A percentile compares a stretch with the other conserved stretches of the same genome.
phyloP scores from a whole-genome alignment of 139 green algal genomes.

The Chloropicon primus region DNA sequence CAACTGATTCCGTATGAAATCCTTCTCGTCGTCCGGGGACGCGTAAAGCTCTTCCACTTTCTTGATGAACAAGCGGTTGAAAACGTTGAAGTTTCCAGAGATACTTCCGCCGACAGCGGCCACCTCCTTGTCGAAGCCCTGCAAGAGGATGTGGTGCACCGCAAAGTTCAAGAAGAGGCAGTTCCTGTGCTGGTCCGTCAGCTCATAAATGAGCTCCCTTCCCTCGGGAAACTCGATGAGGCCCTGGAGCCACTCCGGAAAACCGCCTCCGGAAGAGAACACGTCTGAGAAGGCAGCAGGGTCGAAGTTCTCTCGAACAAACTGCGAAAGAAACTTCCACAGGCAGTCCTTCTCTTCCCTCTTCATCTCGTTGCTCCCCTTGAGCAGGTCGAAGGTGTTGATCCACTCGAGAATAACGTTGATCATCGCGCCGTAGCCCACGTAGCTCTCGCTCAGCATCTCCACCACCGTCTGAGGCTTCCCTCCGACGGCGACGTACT shows the following conservation, averaged over 20 bases:
- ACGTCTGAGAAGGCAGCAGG: constrained; percentile 37
- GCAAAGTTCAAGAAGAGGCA: constrained; percentile 65
- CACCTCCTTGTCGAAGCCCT: constrained; percentile 11
- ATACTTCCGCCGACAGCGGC: constrained; percentile 38
- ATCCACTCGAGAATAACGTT: not conserved
- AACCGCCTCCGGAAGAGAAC: constrained; percentile 32
- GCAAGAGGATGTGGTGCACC: constrained; percentile 55
- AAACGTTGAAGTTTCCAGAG: constrained; percentile 58
- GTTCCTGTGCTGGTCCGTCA: constrained; percentile 41
- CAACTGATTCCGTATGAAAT: not conserved
- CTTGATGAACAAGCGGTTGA: constrained; percentile 38
- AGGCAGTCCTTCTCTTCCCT: constrained; percentile 12
- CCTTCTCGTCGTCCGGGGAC: not conserved
- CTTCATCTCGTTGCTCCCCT: constrained; percentile 37
- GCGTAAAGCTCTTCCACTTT: not conserved
- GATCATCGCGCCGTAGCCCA: constrained; percentile 19
- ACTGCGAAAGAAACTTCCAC: constrained; percentile 20
- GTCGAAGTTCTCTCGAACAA: constrained; percentile 49
- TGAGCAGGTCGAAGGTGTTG: not conserved
- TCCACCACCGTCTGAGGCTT: constrained; percentile 40
- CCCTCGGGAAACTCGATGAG: constrained; percentile 33
- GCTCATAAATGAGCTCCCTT: constrained; percentile 53
- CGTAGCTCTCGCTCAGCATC: constrained; percentile 44
- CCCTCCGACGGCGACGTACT: constrained; percentile 38
- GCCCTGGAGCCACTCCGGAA: constrained; percentile 39